phyloP scores from a whole-genome alignment of 352 stramenopile genomes.

The Pythium utonaiense region DNA sequence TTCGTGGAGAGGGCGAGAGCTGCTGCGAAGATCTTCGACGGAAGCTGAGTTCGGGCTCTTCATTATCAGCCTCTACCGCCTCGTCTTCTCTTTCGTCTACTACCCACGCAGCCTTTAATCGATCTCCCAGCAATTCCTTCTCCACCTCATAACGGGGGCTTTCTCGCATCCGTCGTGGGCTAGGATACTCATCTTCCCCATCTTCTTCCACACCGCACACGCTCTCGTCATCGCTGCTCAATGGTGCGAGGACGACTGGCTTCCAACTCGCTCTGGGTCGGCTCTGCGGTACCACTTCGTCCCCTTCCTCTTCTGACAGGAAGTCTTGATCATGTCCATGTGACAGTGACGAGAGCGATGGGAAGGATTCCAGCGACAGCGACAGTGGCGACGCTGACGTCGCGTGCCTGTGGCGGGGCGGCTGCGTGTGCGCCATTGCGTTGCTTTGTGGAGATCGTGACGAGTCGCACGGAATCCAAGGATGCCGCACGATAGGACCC shows the following conservation, averaged over 20 bases:
- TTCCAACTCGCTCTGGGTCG: neutral
- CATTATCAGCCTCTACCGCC: neutral
- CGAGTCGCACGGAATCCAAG: neutral
- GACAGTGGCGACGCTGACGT: neutral
- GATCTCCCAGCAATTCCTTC: neutral
- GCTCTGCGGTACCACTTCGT: neutral
- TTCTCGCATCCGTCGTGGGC: neutral
- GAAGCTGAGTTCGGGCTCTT: neutral
- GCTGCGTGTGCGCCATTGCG: neutral
- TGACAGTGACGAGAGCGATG: conserved; percentile 12
- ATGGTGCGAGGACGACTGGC: neutral
- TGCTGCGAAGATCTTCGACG: neutral
- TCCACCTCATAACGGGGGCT: neutral
- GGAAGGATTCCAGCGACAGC: conserved; percentile 12
- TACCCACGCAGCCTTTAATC: neutral
- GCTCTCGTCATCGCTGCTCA: neutral
- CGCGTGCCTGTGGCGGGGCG: neutral
- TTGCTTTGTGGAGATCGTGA: neutral
- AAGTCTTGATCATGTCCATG: neutral
- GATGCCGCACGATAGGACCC: neutral
- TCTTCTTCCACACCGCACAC: neutral
- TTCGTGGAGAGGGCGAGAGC: neutral
- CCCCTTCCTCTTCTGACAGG: neutral
- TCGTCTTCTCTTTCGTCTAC: neutral
- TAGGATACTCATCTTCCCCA: neutral